Conservation (phyloP, 148 eudicot species). For the Suaeda aralocaspica region DNA sequence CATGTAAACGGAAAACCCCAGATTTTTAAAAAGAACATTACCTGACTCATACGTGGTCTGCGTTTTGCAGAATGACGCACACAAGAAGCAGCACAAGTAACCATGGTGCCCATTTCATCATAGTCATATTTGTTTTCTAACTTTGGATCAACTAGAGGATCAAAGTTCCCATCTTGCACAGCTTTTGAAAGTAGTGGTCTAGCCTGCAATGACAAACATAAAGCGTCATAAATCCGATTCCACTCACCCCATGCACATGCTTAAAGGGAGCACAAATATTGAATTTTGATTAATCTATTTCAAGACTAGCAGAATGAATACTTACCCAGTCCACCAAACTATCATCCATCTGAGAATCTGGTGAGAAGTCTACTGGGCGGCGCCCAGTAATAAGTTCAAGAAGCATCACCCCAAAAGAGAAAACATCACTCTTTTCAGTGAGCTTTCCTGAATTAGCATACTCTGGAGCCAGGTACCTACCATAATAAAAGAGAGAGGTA, state of each 20-base stretch:
- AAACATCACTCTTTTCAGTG: conserved; percentile 81
- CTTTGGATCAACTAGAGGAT: conserved; percentile 47
- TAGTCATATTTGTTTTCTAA: conserved; percentile 37
- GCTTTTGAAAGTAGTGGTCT: conserved; percentile 57
- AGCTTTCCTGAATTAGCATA: conserved; percentile 85
- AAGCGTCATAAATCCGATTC: not conserved
- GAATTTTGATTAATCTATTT: not conserved
- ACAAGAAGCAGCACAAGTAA: conserved; percentile 59
- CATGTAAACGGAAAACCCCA: not conserved
- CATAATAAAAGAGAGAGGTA: conserved; percentile 3
- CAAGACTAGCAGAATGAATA: not conserved
- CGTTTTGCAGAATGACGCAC: conserved; percentile 66
- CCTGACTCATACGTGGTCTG: conserved; percentile 80
- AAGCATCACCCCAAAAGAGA: conserved; percentile 83
- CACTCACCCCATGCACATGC: not conserved
- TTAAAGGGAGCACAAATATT: not conserved
- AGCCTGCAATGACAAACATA: conserved; percentile 35
- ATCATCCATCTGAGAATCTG: conserved; percentile 47
- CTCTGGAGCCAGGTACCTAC: conserved; percentile 87
- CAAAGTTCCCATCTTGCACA: conserved; percentile 56
- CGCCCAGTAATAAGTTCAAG: conserved; percentile 72
- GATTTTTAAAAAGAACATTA: conserved; percentile 15
- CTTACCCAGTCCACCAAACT: conserved; percentile 88
- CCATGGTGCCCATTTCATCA: conserved; percentile 57
- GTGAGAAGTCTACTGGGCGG: conserved; percentile 51